A percentile compares a stretch with the other conserved stretches of the same genome.
Conservation (phyloP, 768 basidiomycete genomes). For the Kwoniella sp. region DNA sequence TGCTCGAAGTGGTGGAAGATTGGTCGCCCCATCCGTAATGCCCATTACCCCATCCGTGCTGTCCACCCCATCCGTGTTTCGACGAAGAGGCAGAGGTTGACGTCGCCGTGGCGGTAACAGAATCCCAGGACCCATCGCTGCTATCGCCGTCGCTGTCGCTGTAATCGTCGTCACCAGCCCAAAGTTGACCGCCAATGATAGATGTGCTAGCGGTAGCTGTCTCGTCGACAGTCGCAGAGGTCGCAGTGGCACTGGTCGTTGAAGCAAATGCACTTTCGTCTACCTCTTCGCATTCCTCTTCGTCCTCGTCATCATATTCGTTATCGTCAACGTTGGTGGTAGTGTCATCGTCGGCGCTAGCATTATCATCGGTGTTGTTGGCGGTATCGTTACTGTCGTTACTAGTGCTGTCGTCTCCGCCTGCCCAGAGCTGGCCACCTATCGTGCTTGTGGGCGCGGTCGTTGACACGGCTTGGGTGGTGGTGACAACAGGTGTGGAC, state of each 20-base stretch:
- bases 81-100: not conserved
- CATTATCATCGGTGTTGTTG: not conserved
- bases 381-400: conserved; percentile 1
- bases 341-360: no score
- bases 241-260: not conserved
- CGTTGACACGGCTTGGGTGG: not conserved
- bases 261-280: not conserved
- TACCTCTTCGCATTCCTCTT: conserved; percentile 9
- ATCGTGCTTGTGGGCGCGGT: not conserved
- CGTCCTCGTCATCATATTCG: conserved; percentile 1
- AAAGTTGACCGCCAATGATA: conserved; percentile 17
- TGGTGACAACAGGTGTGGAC: conserved; percentile 1
- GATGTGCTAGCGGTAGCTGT: conserved; percentile 8
- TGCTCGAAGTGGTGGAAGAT: not conserved
- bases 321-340: not conserved
- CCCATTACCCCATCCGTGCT: not conserved
- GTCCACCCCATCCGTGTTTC: not conserved
- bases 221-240: conserved; percentile 1
- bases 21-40: conserved; percentile 3
- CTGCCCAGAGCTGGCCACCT: conserved; percentile 8
- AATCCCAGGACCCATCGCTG: conserved; percentile 1
- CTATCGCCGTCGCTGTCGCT: not conserved
- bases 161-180: conserved; percentile 10
- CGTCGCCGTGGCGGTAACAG: not conserved
- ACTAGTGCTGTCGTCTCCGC: not conserved